Conservation (phyloP, 2,329 filamentous ascomycete species). For the Aspergillus chevalieri region DNA sequence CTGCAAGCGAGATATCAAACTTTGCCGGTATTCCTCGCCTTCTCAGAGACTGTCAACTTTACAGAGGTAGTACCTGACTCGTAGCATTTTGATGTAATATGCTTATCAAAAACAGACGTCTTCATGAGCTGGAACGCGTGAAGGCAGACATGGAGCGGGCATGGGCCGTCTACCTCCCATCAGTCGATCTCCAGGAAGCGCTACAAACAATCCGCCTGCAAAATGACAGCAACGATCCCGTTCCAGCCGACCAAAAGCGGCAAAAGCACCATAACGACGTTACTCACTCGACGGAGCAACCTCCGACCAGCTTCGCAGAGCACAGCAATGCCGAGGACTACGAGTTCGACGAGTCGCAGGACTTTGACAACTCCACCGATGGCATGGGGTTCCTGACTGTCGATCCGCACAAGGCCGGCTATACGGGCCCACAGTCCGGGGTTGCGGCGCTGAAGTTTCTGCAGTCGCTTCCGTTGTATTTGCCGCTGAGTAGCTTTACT, state of each 20-base stretch:
- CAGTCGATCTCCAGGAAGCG: constrained; percentile 12
- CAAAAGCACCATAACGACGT: constrained; percentile 7
- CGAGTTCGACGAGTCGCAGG: constrained; percentile 16
- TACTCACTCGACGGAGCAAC: constrained; percentile 12
- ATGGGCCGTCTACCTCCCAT: constrained; percentile 11
- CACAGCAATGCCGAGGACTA: constrained; percentile 16
- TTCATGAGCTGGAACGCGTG: constrained; percentile 9
- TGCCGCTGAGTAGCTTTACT: constrained; percentile 11
- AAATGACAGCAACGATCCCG: not conserved
- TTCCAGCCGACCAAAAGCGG: constrained; percentile 1
- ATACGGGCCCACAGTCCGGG: constrained; percentile 14
- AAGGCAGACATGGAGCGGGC: constrained; percentile 11
- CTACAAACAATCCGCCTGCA: constrained; percentile 6
- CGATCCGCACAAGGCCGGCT: constrained; percentile 13
- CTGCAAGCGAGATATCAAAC: constrained; percentile 11
- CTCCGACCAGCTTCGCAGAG: constrained; percentile 9
- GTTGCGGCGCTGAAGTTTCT: constrained; percentile 14
- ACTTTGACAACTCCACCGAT: constrained; percentile 15
- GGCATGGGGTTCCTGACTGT: constrained; percentile 15
- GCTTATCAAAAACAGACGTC: constrained; percentile 3
- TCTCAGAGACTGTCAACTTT: constrained; percentile 10
- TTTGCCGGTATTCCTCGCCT: constrained; percentile 13
- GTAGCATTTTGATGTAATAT: not conserved
- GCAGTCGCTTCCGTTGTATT: constrained; percentile 13
- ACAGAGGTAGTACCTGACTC: constrained; percentile 5